A percentile compares a stretch with the other conserved stretches of the same genome.
phyloP scores from a whole-genome alignment of 805 yeast species.

The Lachancea sp. region DNA sequence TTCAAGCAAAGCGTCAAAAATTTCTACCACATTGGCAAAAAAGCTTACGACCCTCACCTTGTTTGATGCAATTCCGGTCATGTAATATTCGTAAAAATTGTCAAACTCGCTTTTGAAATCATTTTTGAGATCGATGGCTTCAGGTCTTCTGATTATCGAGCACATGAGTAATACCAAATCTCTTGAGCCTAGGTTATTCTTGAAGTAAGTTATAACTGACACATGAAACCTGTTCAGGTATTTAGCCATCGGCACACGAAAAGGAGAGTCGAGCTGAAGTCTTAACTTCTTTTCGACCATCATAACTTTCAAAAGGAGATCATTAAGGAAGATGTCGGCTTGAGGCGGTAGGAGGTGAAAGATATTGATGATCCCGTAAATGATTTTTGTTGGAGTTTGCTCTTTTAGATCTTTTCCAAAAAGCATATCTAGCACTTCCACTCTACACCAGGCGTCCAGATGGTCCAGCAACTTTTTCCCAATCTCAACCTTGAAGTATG shows the following conservation, averaged over 20 bases:
- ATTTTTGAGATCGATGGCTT: conserved; percentile 44
- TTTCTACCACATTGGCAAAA: conserved; percentile 67
- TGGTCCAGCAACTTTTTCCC: conserved; percentile 91
- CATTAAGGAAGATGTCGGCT: conserved; percentile 88
- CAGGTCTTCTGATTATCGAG: conserved; percentile 26
- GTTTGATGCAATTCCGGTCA: conserved; percentile 38
- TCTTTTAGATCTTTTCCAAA: conserved; percentile 75
- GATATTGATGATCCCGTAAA: conserved; percentile 82
- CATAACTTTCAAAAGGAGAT: conserved; percentile 67
- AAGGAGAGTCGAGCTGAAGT: conserved; percentile 81
- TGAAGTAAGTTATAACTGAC: conserved; percentile 65
- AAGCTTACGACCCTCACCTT: conserved; percentile 33
- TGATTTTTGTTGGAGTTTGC: conserved; percentile 77
- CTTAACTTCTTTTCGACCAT: conserved; percentile 77
- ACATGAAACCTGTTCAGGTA: conserved; percentile 77
- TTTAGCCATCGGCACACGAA: conserved; percentile 83
- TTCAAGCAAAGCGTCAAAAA: conserved; percentile 47
- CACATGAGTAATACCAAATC: conserved; percentile 42
- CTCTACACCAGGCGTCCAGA: conserved; percentile 92
- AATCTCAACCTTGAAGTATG: conserved; percentile 93
- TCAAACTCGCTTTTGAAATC: conserved; percentile 48
- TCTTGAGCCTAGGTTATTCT: conserved; percentile 57
- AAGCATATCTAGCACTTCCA: conserved; percentile 63
- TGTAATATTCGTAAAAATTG: conserved; percentile 41
- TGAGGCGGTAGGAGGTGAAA: conserved; percentile 89